These are phyloP conservation scores for Ilyonectria destructans DNA, from an alignment of 2,329 filamentous ascomycete species.

Conservation along the genomic window DNA sequence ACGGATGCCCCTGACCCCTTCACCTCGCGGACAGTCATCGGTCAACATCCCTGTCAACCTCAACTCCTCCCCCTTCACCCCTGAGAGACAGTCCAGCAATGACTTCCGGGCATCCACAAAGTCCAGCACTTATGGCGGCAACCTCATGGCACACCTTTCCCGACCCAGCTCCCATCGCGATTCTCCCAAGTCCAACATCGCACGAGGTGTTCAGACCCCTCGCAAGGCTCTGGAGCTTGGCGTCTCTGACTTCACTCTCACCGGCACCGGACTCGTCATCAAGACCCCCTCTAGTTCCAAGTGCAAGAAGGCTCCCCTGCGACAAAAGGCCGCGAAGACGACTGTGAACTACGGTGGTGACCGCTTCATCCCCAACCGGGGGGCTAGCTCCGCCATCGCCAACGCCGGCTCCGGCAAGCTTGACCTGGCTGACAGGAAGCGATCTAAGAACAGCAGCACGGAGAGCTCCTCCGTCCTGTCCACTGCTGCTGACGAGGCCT, in stretches of 20 bases:
- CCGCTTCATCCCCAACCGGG: constrained; percentile 96
- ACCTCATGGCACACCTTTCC: constrained; percentile 84
- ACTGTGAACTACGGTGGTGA: constrained; percentile 87
- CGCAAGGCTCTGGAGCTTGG: constrained; percentile 89
- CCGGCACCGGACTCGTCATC: constrained; percentile 79
- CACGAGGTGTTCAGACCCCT: constrained; percentile 80
- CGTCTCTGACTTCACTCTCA: constrained; percentile 92
- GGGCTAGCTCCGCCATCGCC: constrained; percentile 89
- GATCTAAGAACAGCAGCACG: constrained; percentile 78
- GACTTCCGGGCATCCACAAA: constrained; percentile 72
- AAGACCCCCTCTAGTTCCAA: constrained; percentile 74
- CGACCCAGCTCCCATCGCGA: constrained; percentile 82
- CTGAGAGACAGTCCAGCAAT: constrained; percentile 71
- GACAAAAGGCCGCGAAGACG: constrained; percentile 80
- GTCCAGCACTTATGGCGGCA: constrained; percentile 86
- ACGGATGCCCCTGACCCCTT: constrained; percentile 94
- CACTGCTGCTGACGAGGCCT: constrained; percentile 84
- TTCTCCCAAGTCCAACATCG: constrained; percentile 98
- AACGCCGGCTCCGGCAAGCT: constrained; percentile 89
- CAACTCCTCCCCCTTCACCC: constrained; percentile 84
- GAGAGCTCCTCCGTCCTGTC: constrained; percentile 86
- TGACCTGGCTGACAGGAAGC: constrained; percentile 78
- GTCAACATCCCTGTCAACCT: constrained; percentile 66
- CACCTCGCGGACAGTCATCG: constrained; percentile 79
- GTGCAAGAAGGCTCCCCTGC: constrained; percentile 69